Base-by-base conservation (phyloP, 225 moss, liverwort and hornwort genomes). In the Lunularia cruciata region DNA sequence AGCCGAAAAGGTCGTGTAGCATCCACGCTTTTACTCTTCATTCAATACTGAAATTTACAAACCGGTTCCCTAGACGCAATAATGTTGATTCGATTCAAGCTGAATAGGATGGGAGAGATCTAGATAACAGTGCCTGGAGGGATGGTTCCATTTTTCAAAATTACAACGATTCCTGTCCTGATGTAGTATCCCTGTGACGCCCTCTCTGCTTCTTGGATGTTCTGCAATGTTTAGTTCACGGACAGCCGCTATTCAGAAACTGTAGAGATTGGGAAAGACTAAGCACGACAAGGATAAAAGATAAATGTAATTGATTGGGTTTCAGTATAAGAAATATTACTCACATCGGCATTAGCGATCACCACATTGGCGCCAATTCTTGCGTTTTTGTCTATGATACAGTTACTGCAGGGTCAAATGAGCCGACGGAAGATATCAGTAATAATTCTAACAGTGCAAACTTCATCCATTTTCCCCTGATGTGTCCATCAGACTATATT, bases 331-430 rank as follows among this genome's bases (percentile, higher is more conserved):
- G 31, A 47, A 58, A 23, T 3, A 20, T 0, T 15, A 71, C 86
- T 77, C 36, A 89, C 89, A 28, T 89, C 89, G 0, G 83, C 80
- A 54, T 89, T 89, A 1, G 83, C 73, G 38, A 89, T 87, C 34
- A 83, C 72, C 0, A 89, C 89, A 8, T 87, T 67, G 14, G 27
- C 77, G 0, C 89, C 89, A 12, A 89, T 87, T 25, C 89, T 79
- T 1, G 85, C 89, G 35, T 89, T 89, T 64, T 89, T 89, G 56
- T 89, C 89, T 0, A 89, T 71, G 4, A 89, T 89, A 34, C 83
- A 85, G 12, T 89, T 89, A 5, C 88, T 76, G 75, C 19, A 61
- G 6, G n/a, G n/a, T n/a, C n/a, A n/a, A n/a, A n/a, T n/a, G n/a
- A n/a, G n/a, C n/a, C n/a, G n/a, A n/a, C n/a, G n/a, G n/a, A n/a